These are phyloP conservation scores for Beauveria rudraprayagi DNA, from an alignment of 2,329 filamentous ascomycete genomes.

Conservation along the genomic window DNA sequence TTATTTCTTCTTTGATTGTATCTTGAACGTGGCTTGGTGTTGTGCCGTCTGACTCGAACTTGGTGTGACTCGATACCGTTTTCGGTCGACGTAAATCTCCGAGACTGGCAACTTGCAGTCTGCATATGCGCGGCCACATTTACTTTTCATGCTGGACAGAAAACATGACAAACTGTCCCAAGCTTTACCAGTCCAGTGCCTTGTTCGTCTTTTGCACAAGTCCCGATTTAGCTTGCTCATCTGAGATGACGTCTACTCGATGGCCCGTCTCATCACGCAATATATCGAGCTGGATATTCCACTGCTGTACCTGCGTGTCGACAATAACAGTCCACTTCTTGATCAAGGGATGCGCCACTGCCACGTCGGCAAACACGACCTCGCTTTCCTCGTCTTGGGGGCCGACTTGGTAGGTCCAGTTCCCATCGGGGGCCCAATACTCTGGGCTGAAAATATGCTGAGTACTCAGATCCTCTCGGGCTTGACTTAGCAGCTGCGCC, in stretches of 20 bases:
- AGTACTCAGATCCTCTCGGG: constrained; percentile 51
- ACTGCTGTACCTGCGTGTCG: constrained; percentile 24
- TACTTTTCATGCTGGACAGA: neutral
- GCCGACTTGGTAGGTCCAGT: constrained; percentile 58
- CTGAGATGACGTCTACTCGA: constrained; percentile 20
- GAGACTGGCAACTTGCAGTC: too few species aligned
- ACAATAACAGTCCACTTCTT: constrained; percentile 46
- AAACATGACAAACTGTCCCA: neutral
- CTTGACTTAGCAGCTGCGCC: constrained; percentile 36
- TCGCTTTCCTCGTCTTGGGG: constrained; percentile 28
- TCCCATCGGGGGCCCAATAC: constrained; percentile 64
- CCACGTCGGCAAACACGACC: constrained; percentile 53
- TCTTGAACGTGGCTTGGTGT: too few species aligned
- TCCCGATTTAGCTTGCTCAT: constrained; percentile 21
- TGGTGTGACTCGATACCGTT: too few species aligned
- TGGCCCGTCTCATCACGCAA: constrained; percentile 25
- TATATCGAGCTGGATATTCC: constrained; percentile 27
- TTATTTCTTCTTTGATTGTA: too few species aligned
- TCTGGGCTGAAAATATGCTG: constrained; percentile 53
- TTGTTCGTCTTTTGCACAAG: constrained; percentile 21
- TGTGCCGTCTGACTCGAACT: too few species aligned
- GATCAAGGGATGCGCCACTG: constrained; percentile 59
- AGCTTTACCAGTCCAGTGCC: constrained; percentile 30
- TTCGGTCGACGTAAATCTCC: too few species aligned
- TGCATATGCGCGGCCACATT: neutral